Evolutionary conservation across 495 filamentous ascomycete species (phyloP).

Genomic region (Daldinia vernicosa): DNA sequence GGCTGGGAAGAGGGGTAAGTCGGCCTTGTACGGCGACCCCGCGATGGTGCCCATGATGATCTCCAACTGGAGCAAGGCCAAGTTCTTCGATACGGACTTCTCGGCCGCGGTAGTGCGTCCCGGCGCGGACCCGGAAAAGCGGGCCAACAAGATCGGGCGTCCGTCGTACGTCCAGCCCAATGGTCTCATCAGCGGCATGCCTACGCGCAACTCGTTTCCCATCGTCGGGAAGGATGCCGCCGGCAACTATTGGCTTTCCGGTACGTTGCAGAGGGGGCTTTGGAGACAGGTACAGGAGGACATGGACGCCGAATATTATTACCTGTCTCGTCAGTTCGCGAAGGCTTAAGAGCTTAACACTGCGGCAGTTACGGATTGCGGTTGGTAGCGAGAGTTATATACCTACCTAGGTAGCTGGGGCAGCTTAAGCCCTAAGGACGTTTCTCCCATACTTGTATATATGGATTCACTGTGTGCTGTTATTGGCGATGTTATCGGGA

Average conservation of each 20-base stretch:
- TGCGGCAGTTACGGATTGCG: not conserved
- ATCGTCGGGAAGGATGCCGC: conserved; percentile 59
- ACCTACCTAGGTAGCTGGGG: too few species aligned
- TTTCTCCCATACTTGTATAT: not conserved
- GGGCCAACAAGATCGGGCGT: conserved; percentile 40
- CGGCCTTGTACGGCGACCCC: conserved; percentile 50
- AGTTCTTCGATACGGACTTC: conserved; percentile 58
- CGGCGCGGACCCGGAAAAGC: conserved; percentile 19
- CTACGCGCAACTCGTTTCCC: conserved; percentile 47
- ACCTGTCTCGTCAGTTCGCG: conserved; percentile 8
- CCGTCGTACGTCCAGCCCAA: conserved; percentile 46
- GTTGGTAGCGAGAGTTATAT: not conserved
- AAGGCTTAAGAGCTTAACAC: not conserved
- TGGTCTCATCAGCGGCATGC: conserved; percentile 41
- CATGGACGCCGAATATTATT: conserved; percentile 37
- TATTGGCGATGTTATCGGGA: not conserved
- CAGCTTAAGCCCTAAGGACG: not conserved
- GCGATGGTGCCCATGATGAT: conserved; percentile 50
- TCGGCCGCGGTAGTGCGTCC: conserved; percentile 50
- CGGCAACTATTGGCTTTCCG: conserved; percentile 60
- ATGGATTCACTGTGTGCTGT: not conserved
- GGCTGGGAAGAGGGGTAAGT: conserved; percentile 17
- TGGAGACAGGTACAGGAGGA: conserved; percentile 50
- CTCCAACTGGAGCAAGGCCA: conserved; percentile 58
- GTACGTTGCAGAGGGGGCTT: conserved; percentile 46